Conservation (phyloP, 495 filamentous ascomycete species). For the Neurospora cerealis region DNA sequence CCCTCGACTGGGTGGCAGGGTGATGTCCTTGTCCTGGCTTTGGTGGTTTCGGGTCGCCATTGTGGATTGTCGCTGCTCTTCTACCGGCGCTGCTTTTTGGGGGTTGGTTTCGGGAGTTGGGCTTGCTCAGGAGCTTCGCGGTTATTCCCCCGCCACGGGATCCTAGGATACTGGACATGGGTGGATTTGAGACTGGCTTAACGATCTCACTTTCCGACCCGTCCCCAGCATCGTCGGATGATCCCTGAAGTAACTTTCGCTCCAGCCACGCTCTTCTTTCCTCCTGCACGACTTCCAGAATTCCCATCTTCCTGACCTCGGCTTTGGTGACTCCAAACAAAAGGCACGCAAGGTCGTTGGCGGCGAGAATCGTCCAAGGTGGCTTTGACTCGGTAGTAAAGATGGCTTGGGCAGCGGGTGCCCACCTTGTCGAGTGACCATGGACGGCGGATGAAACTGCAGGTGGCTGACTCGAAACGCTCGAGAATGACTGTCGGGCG, state of each 20-base stretch:
- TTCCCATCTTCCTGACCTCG: constrained; percentile 89
- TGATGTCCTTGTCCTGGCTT: constrained; percentile 46
- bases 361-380: constrained; percentile 91
- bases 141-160: constrained; percentile 68
- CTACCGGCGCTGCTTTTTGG: constrained; percentile 29
- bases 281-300: constrained; percentile 84
- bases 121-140: constrained; percentile 77
- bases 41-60: constrained; percentile 53
- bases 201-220: constrained; percentile 32
- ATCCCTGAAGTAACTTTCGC: constrained; percentile 58
- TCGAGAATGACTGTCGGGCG: constrained; percentile 29
- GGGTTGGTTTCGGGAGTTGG: constrained; percentile 55
- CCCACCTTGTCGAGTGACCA: constrained; percentile 81
- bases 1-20: constrained; percentile 65
- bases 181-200: constrained; percentile 36
- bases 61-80: constrained; percentile 65
- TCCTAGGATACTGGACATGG: constrained; percentile 41
- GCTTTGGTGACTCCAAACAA: constrained; percentile 92
- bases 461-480: constrained; percentile 19
- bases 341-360: constrained; percentile 94
- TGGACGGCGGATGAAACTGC: constrained; percentile 45
- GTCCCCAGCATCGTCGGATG: constrained; percentile 30
- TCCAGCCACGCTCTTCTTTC: constrained; percentile 86
- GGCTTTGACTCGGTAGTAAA: constrained; percentile 83
- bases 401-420: constrained; percentile 86